Base-by-base conservation (phyloP, 2,329 filamentous ascomycete genomes). In the Penicillium sp. region DNA sequence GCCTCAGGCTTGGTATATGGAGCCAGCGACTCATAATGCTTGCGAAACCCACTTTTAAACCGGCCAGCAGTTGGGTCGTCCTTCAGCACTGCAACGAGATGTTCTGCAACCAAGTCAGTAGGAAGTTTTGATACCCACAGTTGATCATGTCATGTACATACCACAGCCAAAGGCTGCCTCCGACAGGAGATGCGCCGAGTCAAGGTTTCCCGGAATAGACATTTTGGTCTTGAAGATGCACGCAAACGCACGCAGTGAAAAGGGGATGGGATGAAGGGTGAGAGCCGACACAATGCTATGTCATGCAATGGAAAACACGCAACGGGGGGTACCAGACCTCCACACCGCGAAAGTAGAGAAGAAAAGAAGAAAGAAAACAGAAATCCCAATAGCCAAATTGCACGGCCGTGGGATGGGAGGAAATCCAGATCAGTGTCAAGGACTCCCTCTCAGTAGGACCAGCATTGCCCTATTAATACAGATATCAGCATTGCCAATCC, bases 151-250 rank as follows among this genome's bases (percentile, higher is more conserved):
- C 18, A 16, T 32, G 30, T 35, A 41, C 63, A 48, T 64, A 67
- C 64, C 64, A 41, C 64, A 67, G 37, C 64, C 64, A 44, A 56
- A 67, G 35, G 62, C 63, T 6, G 64, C 61, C 42, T 65, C 62
- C 2, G 61, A 62, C 10, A 64, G 50, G 18, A 59, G 45, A 18
- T 54, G 52, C 18, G 57, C 48, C 2, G 58, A 62, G 37, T 56
- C 52, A n/a, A 61, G 54, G 22, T 49, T 64, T 13, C 61, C 61
- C 57, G 63, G 22, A 20, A 17, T 22, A 9, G 17, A 14, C 10
- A 17, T 12, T 27, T 12, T 33, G 20, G 10, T 14, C 25, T 27
- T 27, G 25, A 23, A 36, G n/a, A 22, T 22, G 18, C 18, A 22
- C 18, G 18, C 9, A 22, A 22, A 22, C 5, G 9, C 18, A 22